These are phyloP conservation scores for Nothomitra cinnamomea DNA, from an alignment of 2,329 filamentous ascomycete genomes.

Conservation along the genomic window DNA sequence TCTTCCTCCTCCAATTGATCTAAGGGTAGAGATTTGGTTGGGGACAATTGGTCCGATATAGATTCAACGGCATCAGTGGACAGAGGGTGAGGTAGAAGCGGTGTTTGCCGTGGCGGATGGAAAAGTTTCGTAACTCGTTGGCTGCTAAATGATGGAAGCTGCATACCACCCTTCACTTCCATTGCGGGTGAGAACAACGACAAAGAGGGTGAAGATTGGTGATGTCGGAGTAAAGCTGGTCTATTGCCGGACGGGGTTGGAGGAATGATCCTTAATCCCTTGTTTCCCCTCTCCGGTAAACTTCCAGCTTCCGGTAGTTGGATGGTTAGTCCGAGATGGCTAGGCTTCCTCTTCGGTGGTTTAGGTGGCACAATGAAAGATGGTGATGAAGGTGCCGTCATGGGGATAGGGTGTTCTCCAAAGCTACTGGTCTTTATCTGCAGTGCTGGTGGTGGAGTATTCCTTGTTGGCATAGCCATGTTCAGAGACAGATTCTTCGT, in stretches of 20 bases:
- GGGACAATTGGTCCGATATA: background rate
- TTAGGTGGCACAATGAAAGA: conserved; percentile 68
- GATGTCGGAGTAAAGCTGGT: conserved; percentile 29
- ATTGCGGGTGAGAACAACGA: conserved; percentile 24
- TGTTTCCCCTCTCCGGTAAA: conserved; percentile 1
- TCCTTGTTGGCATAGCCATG: conserved; percentile 25
- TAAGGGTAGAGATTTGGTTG: conserved; percentile 2
- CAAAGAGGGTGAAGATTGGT: conserved; percentile 36
- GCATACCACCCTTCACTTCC: conserved; percentile 18
- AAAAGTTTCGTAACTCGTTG: conserved; percentile 21
- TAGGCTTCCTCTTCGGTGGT: conserved; percentile 53
- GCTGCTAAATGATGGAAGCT: conserved; percentile 20
- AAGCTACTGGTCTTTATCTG: conserved; percentile 30
- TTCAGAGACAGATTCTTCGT: conserved; percentile 74
- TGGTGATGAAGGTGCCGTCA: conserved; percentile 51
- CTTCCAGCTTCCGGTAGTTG: conserved; percentile 34
- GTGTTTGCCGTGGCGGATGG: conserved; percentile 9
- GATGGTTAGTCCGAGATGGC: conserved; percentile 53
- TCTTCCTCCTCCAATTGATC: conserved; percentile 41
- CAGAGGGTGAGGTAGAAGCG: background rate
- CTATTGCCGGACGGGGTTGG: conserved; percentile 28
- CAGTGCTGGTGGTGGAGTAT: conserved; percentile 29
- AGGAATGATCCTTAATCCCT: conserved; percentile 19
- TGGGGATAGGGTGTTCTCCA: conserved; percentile 19
- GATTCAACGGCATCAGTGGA: background rate